Base-by-base conservation (phyloP, 129 eudicot genomes). In the Apium graveolens region DNA sequence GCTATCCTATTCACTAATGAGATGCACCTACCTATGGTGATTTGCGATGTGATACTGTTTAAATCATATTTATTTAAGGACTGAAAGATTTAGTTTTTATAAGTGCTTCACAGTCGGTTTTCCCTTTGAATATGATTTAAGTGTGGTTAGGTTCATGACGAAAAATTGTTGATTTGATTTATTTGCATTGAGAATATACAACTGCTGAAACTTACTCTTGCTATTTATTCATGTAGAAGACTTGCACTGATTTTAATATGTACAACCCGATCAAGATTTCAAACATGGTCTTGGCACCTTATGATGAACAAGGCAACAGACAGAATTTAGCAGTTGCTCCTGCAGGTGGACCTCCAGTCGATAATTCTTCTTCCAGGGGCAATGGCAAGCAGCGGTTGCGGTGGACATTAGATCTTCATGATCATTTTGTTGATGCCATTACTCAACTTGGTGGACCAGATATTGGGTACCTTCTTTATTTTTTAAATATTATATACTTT, bases 401-500 rank as follows among this genome's bases (percentile, higher is more conserved):
- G 24, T 85, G 88, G 88, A 85, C 88, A 10, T 38, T 74, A n/a
- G 88, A 85, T 43, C 88, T 85, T 74, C 88, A 81, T 71, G 85
- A 85, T 42, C 88, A 85, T 65, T 85, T 85, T 79, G 88, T 81
- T 76, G 88, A 81, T 42, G 88, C 88, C 57, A 80, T 85, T 16
- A 71, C 85, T 37, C 85, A 85, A 57, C 88, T 85, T 60, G 88
- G 88, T 55, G 88, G 88, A 79, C 88, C 88, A 66, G 88, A 85
- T 53, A 78, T 82, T 83, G 86, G 73, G 86, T 83, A 78, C 62
- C 79, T 73, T 63, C 45, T 81, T 78, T 65, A n/a, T 79, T 53
- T 38, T 20, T 20, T 57, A 44, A 60, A 34, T 8, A n/a, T 13
- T 37, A 55, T 1, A 7, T 51, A 20, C 21, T 11, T 51, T 51